Evolutionary conservation across 768 basidiomycete genomes (phyloP).

Genomic region (Hebeloma cylindrosporum): DNA sequence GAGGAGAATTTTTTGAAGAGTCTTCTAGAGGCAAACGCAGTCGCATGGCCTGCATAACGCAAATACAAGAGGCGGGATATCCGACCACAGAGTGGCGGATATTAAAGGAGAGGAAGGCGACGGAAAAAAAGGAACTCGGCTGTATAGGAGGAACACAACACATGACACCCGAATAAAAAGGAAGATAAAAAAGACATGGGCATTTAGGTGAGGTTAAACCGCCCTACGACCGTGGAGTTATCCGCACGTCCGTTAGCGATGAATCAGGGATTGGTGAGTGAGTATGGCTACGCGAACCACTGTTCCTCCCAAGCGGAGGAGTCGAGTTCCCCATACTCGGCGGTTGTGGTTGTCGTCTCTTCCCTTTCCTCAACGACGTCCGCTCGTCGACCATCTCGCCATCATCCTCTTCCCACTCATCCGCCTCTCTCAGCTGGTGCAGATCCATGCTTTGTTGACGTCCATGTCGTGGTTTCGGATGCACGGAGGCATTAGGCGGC

Average conservation of each 20-base stretch:
- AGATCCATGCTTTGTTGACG: constrained; percentile 48
- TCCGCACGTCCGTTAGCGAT: constrained; percentile 41
- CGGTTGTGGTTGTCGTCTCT: constrained; percentile 19
- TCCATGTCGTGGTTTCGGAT: constrained; percentile 13
- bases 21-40: too few relatives aligned
- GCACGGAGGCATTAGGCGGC: constrained; percentile 4
- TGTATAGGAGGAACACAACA: background rate
- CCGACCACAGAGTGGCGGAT: too few relatives aligned
- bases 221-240: constrained; percentile 26
- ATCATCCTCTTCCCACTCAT: constrained; percentile 52
- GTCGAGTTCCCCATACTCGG: constrained; percentile 14
- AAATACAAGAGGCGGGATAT: too few relatives aligned
- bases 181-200: background rate
- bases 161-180: background rate
- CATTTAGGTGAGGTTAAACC: background rate
- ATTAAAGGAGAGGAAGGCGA: too few relatives aligned
- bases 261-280: constrained; percentile 46
- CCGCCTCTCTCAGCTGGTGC: constrained; percentile 66
- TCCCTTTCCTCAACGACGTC: constrained; percentile 34
- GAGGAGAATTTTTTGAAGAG: too few relatives aligned
- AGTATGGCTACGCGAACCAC: constrained; percentile 54
- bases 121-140: too few relatives aligned
- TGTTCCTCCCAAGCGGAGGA: constrained; percentile 21
- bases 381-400: constrained; percentile 50
- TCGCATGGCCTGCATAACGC: too few relatives aligned